phyloP scores from a whole-genome alignment of 1,284 basidiomycete genomes.

The Ustilago shanxiensis region DNA sequence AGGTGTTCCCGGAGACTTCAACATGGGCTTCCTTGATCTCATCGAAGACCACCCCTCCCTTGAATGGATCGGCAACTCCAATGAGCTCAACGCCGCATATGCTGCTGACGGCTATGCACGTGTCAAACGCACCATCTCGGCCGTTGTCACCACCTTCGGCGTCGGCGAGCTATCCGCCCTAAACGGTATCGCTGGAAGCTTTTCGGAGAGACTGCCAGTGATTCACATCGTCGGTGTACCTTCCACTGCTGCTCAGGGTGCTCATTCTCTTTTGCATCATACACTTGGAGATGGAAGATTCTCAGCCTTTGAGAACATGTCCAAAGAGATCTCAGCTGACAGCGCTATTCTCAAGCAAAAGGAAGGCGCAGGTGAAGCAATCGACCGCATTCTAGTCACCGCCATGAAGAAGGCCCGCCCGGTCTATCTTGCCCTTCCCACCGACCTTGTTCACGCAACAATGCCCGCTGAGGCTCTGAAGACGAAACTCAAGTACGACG shows the following conservation, averaged over 20 bases:
- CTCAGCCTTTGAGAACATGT: conserved; percentile 83
- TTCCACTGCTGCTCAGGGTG: conserved; percentile 79
- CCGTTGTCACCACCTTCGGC: conserved; percentile 78
- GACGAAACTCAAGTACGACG: conserved; percentile 71
- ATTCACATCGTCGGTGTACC: conserved; percentile 92
- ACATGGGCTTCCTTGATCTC: conserved; percentile 80
- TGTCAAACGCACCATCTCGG: conserved; percentile 65
- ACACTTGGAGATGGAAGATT: conserved; percentile 71
- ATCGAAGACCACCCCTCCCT: conserved; percentile 84
- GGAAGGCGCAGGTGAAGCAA: conserved; percentile 74
- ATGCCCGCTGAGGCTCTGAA: conserved; percentile 79
- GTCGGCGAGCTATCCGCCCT: conserved; percentile 81
- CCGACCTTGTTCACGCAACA: conserved; percentile 81
- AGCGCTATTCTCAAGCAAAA: conserved; percentile 72
- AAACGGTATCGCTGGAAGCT: conserved; percentile 72
- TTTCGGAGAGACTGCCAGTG: conserved; percentile 89
- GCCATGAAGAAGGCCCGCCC: conserved; percentile 82
- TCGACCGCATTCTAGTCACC: conserved; percentile 83
- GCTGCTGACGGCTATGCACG: conserved; percentile 95
- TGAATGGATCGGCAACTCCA: conserved; percentile 81
- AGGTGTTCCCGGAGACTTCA: conserved; percentile 93
- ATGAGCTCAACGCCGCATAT: conserved; percentile 78
- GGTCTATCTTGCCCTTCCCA: conserved; percentile 88
- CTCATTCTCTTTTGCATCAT: conserved; percentile 71
- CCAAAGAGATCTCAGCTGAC: conserved; percentile 81